Percentiles rank a stretch among this genome's conserved stretches.
Evolutionary conservation across 129 eudicot species (phyloP).

Genomic region (Calendula officinalis): DNA sequence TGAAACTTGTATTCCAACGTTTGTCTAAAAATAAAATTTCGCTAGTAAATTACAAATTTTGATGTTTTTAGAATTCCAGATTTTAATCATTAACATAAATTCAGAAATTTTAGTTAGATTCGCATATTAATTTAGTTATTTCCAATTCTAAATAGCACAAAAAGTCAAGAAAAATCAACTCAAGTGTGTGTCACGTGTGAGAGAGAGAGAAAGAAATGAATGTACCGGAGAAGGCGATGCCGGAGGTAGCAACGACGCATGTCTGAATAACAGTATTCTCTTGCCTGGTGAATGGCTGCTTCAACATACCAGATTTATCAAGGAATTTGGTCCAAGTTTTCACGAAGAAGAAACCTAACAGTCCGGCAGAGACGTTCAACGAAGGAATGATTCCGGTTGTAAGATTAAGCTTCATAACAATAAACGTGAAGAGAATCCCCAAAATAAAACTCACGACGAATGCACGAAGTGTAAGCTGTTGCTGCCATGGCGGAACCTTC

Average conservation of each 20-base stretch:
- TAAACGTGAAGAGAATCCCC: slow-evolving; percentile 49
- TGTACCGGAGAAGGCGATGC: slow-evolving; percentile 42
- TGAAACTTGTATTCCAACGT: too few relatives aligned
- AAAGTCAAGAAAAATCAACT: background rate
- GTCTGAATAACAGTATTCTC: slow-evolving; percentile 54
- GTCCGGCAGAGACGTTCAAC: slow-evolving; percentile 59
- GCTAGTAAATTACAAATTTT: too few relatives aligned
- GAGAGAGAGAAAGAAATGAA: background rate
- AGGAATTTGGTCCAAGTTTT: slow-evolving; percentile 42
- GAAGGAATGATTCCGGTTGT: slow-evolving; percentile 74
- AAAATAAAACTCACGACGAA: slow-evolving; percentile 52
- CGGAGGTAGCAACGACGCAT: slow-evolving; percentile 45
- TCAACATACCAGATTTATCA: slow-evolving; percentile 35
- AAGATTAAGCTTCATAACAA: slow-evolving; percentile 65
- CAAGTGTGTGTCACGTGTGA: too few relatives aligned
- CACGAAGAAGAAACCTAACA: slow-evolving; percentile 59
- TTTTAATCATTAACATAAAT: too few relatives aligned
- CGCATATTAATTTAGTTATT: too few relatives aligned
- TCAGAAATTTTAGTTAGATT: too few relatives aligned
- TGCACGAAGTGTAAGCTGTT: slow-evolving; percentile 56
- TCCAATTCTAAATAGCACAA: background rate
- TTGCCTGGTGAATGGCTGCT: slow-evolving; percentile 46
- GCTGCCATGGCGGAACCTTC: slow-evolving; percentile 54
- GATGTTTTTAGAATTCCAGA: too few relatives aligned
- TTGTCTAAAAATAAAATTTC: too few relatives aligned